A percentile compares a stretch with the other conserved stretches of the same genome.
phyloP scores from a whole-genome alignment of 1,284 basidiomycete genomes.

The Cryptococcus sp. region DNA sequence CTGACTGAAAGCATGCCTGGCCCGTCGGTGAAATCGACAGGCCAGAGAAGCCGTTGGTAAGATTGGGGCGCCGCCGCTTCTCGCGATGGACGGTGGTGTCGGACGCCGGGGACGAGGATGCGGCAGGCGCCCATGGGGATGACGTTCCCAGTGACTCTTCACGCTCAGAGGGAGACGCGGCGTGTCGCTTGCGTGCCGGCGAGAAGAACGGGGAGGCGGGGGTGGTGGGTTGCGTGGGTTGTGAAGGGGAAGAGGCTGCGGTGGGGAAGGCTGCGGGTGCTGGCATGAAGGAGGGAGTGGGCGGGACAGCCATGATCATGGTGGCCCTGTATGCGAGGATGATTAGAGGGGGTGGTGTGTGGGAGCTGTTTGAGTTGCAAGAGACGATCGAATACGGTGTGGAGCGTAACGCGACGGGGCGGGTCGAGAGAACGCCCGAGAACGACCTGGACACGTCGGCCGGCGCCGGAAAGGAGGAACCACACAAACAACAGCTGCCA shows the following conservation, averaged over 20 bases:
- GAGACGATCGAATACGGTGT: no score
- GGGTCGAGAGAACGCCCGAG: no score
- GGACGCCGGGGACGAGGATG: neutral
- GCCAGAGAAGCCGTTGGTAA: constrained; percentile 38
- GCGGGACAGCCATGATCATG: no score
- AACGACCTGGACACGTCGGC: no score
- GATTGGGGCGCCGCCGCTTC: constrained; percentile 40
- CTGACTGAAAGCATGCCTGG: neutral
- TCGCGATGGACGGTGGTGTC: constrained; percentile 5
- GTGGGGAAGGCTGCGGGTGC: no score
- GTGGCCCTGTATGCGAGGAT: no score
- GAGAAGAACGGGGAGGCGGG: neutral
- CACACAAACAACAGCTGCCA: constrained; percentile 72
- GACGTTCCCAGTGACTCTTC: neutral
- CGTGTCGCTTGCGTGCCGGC: constrained; percentile 16
- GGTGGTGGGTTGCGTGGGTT: neutral
- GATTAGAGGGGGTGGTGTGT: neutral
- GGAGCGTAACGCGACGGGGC: neutral
- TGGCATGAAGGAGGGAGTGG: neutral
- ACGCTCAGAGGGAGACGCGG: constrained; percentile 14
- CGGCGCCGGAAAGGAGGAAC: no score
- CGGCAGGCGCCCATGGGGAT: neutral
- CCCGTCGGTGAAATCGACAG: constrained; percentile 25
- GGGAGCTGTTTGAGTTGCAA: no score
- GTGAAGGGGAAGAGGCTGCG: neutral